phyloP scores from a whole-genome alignment of 1,284 basidiomycete species.

The Leccinum pseudoinsigne region DNA sequence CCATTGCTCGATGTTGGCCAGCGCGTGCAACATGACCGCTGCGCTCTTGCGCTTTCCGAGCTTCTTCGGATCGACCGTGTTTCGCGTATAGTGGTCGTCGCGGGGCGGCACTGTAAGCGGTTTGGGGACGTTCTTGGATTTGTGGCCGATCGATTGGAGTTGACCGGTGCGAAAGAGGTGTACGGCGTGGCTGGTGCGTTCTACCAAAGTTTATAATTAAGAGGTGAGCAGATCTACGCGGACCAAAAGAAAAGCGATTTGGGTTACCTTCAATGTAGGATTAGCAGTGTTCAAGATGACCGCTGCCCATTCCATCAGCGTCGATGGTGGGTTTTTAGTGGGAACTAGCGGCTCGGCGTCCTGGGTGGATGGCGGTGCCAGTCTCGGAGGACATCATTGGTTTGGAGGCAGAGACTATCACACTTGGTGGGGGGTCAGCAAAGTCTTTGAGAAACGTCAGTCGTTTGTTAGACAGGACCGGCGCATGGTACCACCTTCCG shows the following conservation, averaged over 20 bases:
- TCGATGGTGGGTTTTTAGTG: too few species aligned
- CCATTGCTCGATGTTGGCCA: too few species aligned
- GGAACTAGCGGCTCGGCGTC: too few species aligned
- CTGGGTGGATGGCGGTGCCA: not conserved
- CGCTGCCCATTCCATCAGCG: too few species aligned
- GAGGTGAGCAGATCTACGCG: too few species aligned
- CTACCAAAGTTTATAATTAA: not conserved
- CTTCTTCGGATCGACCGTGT: not conserved
- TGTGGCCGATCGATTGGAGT: not conserved
- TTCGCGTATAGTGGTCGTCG: slow-evolving; percentile 1
- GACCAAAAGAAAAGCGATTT: too few species aligned
- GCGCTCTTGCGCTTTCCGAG: too few species aligned
- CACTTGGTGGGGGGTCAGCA: not conserved
- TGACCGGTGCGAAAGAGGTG: slow-evolving; percentile 1
- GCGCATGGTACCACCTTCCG: not conserved
- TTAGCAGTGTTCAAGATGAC: too few species aligned
- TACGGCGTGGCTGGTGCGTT: not conserved
- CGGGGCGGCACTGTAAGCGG: not conserved
- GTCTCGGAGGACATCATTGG: not conserved
- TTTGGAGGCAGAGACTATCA: not conserved
- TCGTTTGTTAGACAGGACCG: not conserved
- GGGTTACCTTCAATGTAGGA: too few species aligned
- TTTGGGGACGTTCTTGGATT: not conserved
- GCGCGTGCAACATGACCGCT: too few species aligned
- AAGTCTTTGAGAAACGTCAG: not conserved